Conservation (phyloP, 179 eudicot genomes). For the Carnegiea gigantea region DNA sequence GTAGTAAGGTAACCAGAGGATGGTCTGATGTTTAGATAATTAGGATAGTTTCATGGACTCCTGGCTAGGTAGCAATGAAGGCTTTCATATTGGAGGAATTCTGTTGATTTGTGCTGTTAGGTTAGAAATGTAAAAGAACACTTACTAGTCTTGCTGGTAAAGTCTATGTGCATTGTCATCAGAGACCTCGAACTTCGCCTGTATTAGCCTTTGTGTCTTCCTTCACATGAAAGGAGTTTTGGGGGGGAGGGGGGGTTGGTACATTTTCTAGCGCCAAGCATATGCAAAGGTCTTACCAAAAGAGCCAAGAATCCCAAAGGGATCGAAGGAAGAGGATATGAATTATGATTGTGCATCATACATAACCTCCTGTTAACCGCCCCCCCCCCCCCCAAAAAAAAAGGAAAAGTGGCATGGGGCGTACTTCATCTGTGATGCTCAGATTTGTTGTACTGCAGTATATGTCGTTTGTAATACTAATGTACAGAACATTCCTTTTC, state of each 20-base stretch:
- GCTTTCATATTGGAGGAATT: neutral
- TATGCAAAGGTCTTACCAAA: too few species aligned
- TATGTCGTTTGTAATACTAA: neutral
- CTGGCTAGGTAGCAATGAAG: neutral
- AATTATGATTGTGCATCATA: too few species aligned
- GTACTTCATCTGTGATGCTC: neutral
- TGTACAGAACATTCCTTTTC: neutral
- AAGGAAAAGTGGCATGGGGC: neutral
- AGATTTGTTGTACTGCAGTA: neutral
- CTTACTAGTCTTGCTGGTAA: neutral
- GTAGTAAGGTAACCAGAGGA: conserved; percentile 29
- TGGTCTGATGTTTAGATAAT: conserved; percentile 32
- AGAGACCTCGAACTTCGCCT: neutral
- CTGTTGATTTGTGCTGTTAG: neutral
- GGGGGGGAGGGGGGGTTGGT: too few species aligned
- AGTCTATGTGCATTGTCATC: neutral
- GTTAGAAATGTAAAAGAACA: neutral
- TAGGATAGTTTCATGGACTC: neutral
- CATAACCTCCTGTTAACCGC: too few species aligned
- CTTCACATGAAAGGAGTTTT: neutral
- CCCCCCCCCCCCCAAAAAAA: too few species aligned
- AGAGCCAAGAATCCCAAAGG: too few species aligned
- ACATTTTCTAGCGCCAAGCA: too few species aligned
- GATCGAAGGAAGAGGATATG: too few species aligned
- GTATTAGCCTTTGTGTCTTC: neutral